Evolutionary conservation across 345 rosid species (phyloP), one percentile per base, ranked within the genome.

Genomic region (Brassica rapa): DNA sequence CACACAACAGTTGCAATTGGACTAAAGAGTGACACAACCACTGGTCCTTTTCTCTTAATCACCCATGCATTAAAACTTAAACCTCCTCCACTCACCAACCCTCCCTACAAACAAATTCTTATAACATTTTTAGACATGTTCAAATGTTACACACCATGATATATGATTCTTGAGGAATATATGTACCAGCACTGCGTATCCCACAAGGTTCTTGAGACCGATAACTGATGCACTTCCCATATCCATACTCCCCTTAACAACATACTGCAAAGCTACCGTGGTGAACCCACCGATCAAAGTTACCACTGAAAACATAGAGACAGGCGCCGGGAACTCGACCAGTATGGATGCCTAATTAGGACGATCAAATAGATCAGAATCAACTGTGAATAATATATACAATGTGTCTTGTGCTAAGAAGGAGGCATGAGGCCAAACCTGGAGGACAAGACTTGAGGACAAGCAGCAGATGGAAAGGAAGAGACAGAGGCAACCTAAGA

Each of bases 41-140:
- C 97, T 2, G 97, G 97, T 35, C 99, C 99, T 70, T 88, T 86
- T 76, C 81, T 90, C 89, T 86, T 89, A 80, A 91, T 84, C 63
- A 92, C 98, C 98, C 97, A 96, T 75, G 89, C 96, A 65, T 81
- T 91, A 85, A 96, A 96, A 84, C 95, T 91, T 15, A 87, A 72
- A 70, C 86, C 83, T 57, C 83, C 89, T 74, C 97, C 98, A 11
- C 85, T 49, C n/a, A 87, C 82, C 0, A 80, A 63, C 16, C 98
- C 99, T 73, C 81, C 90, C 97, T 91, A 49, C 63, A 82, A 56
- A 65, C 4, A 39, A 0, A 39, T 14, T 7, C 15, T 56, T 64
- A 10, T n/a, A 27, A 55, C 51, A 66, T 29, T 19, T 66, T 32
- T 27, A n/a, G 56, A 62, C 23, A 68, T 61, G 39, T 63, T 32